Conservation (phyloP, 805 yeast genomes). For the Nakazawaea populi region DNA sequence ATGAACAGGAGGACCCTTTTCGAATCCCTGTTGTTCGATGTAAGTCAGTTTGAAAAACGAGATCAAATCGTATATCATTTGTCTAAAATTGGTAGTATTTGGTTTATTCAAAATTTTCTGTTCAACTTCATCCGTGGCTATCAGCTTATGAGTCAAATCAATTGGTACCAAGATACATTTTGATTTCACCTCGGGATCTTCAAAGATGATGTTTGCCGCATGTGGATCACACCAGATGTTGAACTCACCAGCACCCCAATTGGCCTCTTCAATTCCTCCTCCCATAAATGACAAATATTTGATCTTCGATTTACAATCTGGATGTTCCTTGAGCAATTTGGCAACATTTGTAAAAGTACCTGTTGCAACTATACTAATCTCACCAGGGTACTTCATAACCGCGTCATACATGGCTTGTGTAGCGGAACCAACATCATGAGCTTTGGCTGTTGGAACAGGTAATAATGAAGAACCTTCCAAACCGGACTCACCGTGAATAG, state of each 20-base stretch:
- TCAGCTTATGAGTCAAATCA: conserved; percentile 63
- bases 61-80: conserved; percentile 48
- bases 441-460: conserved; percentile 35
- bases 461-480: conserved; percentile 68
- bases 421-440: conserved; percentile 23
- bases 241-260: conserved; percentile 58
- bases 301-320: conserved; percentile 25
- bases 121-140: conserved; percentile 40
- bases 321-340: conserved; percentile 23
- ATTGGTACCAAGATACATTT: conserved; percentile 57
- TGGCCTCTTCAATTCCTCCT: conserved; percentile 26
- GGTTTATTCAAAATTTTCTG: conserved; percentile 28
- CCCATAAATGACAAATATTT: conserved; percentile 35
- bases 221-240: conserved; percentile 71
- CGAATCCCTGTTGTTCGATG: conserved; percentile 34
- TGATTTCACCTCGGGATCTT: conserved; percentile 36
- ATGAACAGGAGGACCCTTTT: conserved; percentile 68
- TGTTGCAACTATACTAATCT: conserved; percentile 31
- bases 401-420: conserved; percentile 19
- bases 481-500: conserved; percentile 71
- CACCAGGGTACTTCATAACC: conserved; percentile 17
- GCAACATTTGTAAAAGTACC: conserved; percentile 38
- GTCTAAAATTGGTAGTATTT: conserved; percentile 39
- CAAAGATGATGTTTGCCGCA: conserved; percentile 58
- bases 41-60: conserved; percentile 43